Evolutionary conservation across 805 yeast species (phyloP).

Genomic region (Maudiozyma pseudohumilis): DNA sequence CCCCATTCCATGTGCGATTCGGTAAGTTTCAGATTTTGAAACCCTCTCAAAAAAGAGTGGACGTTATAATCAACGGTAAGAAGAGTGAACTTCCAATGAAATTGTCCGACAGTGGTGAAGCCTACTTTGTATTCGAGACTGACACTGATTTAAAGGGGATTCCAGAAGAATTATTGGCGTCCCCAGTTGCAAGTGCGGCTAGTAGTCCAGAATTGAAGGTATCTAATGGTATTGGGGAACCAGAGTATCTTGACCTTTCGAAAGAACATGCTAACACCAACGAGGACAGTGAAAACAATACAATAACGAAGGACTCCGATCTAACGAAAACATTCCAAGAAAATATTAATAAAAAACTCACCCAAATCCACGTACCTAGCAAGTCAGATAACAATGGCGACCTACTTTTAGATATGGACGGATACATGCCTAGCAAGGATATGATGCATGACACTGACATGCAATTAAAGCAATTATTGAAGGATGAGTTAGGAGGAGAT

Average conservation of each 20-base stretch:
- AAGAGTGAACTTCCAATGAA: conserved; percentile 87
- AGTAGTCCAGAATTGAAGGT: conserved; percentile 42
- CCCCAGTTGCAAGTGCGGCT: conserved; percentile 68
- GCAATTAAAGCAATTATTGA: conserved; percentile 57
- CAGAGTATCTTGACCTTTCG: conserved; percentile 27
- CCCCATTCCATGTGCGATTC: conserved; percentile 94
- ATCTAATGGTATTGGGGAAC: conserved; percentile 23
- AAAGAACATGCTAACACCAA: not conserved
- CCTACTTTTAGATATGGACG: conserved; percentile 84
- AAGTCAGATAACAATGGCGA: conserved; percentile 85
- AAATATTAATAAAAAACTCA: conserved; percentile 53
- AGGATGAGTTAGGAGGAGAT: conserved; percentile 61
- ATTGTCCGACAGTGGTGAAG: conserved; percentile 95
- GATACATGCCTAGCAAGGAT: conserved; percentile 80
- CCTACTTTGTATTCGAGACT: conserved; percentile 91
- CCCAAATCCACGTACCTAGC: conserved; percentile 72
- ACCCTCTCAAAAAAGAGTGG: conserved; percentile 93
- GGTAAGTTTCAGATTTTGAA: conserved; percentile 88
- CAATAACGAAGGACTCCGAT: no score
- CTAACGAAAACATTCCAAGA: conserved; percentile 15
- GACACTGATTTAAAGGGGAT: conserved; percentile 45
- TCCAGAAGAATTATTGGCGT: conserved; percentile 70
- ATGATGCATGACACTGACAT: conserved; percentile 71
- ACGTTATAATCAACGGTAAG: conserved; percentile 73
- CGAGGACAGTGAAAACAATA: not conserved